Conservation (phyloP, 352 stramenopile genomes). For the Phytophthora palmivora region DNA sequence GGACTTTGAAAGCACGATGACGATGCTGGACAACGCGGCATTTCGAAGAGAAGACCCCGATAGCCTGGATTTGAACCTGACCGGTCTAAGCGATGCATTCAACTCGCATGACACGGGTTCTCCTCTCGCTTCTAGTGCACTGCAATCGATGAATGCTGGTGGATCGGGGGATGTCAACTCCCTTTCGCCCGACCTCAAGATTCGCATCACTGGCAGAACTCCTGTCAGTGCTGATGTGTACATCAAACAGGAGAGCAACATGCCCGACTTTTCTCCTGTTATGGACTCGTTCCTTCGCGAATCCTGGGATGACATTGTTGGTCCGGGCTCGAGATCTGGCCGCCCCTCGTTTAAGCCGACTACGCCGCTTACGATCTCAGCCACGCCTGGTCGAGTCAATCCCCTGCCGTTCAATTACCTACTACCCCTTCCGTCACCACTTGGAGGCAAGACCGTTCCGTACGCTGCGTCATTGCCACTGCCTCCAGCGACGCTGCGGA, state of each 20-base stretch:
- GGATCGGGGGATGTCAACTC: constrained; percentile 10
- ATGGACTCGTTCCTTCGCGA: constrained; percentile 72
- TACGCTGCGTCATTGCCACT: constrained; percentile 26
- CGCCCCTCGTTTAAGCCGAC: constrained; percentile 37
- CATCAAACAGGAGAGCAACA: constrained; percentile 52
- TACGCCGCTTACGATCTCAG: constrained; percentile 21
- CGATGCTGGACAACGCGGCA: constrained; percentile 55
- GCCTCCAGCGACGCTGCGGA: constrained; percentile 28
- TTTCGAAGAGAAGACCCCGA: constrained; percentile 47
- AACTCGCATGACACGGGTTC: constrained; percentile 35
- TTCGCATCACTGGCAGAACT: constrained; percentile 32
- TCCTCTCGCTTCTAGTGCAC: constrained; percentile 13
- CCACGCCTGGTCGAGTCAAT: constrained; percentile 31
- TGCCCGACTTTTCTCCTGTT: constrained; percentile 51
- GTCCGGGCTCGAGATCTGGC: constrained; percentile 26
- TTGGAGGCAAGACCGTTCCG: constrained; percentile 30
- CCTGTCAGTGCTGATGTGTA: constrained; percentile 30
- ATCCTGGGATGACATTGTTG: constrained; percentile 61
- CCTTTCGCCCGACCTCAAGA: constrained; percentile 51
- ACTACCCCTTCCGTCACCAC: constrained; percentile 17
- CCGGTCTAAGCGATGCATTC: constrained; percentile 57
- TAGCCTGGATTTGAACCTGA: constrained; percentile 53
- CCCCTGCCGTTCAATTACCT: constrained; percentile 41
- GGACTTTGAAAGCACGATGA: constrained; percentile 74
- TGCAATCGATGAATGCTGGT: constrained; percentile 5